Conservation (phyloP, 2,329 filamentous ascomycete genomes). For the Orbilia quercus region DNA sequence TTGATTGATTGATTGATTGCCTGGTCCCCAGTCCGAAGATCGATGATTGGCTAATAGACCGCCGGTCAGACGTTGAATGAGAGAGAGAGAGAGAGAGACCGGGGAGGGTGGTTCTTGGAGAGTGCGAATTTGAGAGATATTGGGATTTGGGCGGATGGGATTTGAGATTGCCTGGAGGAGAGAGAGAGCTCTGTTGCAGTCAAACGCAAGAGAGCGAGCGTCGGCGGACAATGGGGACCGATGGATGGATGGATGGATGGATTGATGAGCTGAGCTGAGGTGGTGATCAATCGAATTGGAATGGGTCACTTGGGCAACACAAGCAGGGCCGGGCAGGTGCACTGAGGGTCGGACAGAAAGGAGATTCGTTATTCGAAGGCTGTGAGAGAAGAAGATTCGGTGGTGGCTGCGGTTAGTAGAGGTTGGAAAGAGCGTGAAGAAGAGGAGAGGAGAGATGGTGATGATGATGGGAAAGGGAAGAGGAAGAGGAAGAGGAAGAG, state of each 20-base stretch:
- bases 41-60: constrained; percentile 47
- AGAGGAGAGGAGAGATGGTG: background rate
- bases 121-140: background rate
- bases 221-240: background rate
- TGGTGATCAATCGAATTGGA: constrained; percentile 8
- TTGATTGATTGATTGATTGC: constrained; percentile 52
- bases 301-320: constrained; percentile 36
- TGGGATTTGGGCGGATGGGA: background rate
- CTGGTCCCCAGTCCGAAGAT: constrained; percentile 27
- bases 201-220: background rate
- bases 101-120: background rate
- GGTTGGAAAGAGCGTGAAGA: background rate
- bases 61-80: constrained; percentile 40
- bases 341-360: constrained; percentile 36
- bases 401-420: background rate
- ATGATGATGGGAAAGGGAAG: background rate
- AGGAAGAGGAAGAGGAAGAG: background rate
- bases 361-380: constrained; percentile 27
- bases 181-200: constrained; percentile 3
- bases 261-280: background rate
- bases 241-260: constrained; percentile 6
- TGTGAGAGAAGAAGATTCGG: background rate
- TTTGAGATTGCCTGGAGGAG: background rate
- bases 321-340: constrained; percentile 8
- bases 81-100: constrained; percentile 18